Evolutionary conservation across 1,284 basidiomycete genomes (phyloP).

Genomic region (Leccinum laetum): DNA sequence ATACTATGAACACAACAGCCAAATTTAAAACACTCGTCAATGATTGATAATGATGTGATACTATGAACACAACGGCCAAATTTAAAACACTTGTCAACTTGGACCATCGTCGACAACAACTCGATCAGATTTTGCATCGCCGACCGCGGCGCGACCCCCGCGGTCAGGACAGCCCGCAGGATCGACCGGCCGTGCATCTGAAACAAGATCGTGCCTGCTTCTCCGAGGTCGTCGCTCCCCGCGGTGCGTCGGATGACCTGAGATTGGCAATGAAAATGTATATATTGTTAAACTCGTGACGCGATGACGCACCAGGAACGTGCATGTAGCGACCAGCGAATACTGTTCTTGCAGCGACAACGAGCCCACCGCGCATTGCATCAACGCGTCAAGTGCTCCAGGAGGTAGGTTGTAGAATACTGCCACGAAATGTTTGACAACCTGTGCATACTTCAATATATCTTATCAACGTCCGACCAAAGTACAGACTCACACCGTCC

Average conservation of each 20-base stretch:
- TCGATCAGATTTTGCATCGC: constrained; percentile 85
- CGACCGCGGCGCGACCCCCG: constrained; percentile 74
- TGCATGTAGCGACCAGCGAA: constrained; percentile 79
- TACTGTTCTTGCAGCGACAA: constrained; percentile 84
- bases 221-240: constrained; percentile 49
- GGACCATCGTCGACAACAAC: constrained; percentile 62
- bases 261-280: constrained; percentile 9
- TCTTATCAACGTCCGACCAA: constrained; percentile 1
- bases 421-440: constrained; percentile 72
- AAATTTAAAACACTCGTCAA: constrained; percentile 34
- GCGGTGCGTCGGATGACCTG: constrained; percentile 68
- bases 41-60: too few species aligned
- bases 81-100: constrained; percentile 37
- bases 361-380: constrained; percentile 71
- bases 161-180: constrained; percentile 70
- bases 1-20: too few species aligned
- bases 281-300: constrained; percentile 2
- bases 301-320: constrained; percentile 65
- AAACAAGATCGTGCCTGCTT: constrained; percentile 52
- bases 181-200: constrained; percentile 66
- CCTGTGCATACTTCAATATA: constrained; percentile 37
- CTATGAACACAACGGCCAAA: constrained; percentile 27
- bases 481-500: constrained; percentile 53
- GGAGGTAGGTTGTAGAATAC: constrained; percentile 70
- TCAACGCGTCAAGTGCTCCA: constrained; percentile 67